A percentile compares a stretch with the other conserved stretches of the same genome.
Conservation (phyloP, 225 moss, liverwort and hornwort genomes). For the Marchantia polymorpha region DNA sequence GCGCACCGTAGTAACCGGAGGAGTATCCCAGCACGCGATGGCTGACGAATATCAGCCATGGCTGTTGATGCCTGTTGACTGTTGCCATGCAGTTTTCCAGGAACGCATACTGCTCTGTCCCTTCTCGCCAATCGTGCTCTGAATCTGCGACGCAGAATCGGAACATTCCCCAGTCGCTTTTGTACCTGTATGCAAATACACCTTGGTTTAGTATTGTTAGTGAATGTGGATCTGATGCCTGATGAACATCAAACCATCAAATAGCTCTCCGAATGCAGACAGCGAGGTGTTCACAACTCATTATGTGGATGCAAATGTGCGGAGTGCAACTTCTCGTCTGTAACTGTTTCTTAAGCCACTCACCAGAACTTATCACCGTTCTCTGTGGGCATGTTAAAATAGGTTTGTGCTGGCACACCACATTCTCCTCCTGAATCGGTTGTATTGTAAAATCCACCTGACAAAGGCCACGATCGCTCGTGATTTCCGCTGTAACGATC, state of each 20-base stretch:
- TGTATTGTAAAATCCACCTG: slow-evolving; percentile 66
- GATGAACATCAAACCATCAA: background rate
- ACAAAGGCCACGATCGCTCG: slow-evolving; percentile 71
- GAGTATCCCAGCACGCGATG: slow-evolving; percentile 81
- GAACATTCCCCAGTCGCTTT: slow-evolving; percentile 69
- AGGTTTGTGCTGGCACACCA: slow-evolving; percentile 61
- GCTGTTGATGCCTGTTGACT: slow-evolving; percentile 66
- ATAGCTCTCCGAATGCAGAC: background rate
- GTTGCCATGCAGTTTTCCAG: slow-evolving; percentile 61
- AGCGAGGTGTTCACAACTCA: background rate
- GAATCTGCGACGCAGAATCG: slow-evolving; percentile 73
- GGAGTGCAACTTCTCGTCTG: no score
- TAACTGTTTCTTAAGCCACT: background rate
- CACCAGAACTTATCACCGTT: slow-evolving; percentile 67
- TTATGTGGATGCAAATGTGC: no score
- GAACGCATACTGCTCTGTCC: slow-evolving; percentile 64
- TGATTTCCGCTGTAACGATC: slow-evolving; percentile 68
- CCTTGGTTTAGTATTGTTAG: background rate
- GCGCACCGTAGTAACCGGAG: slow-evolving; percentile 51
- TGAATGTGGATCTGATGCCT: background rate
- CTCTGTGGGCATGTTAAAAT: slow-evolving; percentile 59
- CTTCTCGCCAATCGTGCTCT: slow-evolving; percentile 75
- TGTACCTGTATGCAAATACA: slow-evolving; percentile 44
- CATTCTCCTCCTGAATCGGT: slow-evolving; percentile 87
- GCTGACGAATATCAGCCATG: slow-evolving; percentile 63